A percentile compares a stretch with the other conserved stretches of the same genome.
phyloP scores from a whole-genome alignment of 2,329 filamentous ascomycete species.

The Pestalotiopsis sp. region DNA sequence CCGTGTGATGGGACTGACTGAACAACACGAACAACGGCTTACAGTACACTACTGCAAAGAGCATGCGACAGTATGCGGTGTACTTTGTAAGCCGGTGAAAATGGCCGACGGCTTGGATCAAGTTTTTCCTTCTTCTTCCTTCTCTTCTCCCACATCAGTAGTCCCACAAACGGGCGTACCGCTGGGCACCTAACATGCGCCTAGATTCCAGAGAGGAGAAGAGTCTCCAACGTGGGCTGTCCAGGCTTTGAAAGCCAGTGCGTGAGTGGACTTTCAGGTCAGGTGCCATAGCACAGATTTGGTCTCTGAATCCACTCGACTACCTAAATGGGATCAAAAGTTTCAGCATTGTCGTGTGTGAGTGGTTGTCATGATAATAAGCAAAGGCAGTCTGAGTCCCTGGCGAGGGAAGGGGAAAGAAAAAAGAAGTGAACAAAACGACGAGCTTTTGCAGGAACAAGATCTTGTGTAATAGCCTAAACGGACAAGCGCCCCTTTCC shows the following conservation, averaged over 20 bases:
- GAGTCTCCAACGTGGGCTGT: neutral
- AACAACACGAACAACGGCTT: neutral
- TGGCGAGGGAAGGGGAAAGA: neutral
- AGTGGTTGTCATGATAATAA: neutral
- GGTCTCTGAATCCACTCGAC: neutral
- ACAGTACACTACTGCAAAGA: neutral
- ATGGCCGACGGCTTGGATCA: neutral
- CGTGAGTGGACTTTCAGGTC: neutral
- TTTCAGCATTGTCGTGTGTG: neutral
- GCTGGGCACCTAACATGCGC: neutral
- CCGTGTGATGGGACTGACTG: neutral
- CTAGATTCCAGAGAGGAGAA: neutral
- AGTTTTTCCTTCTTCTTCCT: neutral
- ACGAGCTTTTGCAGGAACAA: neutral
- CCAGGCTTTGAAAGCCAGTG: neutral
- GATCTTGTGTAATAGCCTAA: conserved; percentile 1
- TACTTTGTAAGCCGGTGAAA: neutral
- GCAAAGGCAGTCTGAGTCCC: neutral
- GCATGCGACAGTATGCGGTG: neutral
- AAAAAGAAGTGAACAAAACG: neutral
- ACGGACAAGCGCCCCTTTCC: neutral
- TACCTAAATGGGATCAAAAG: neutral
- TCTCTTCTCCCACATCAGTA: neutral
- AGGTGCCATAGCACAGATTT: neutral
- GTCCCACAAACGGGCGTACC: neutral